Base-by-base conservation (phyloP, 768 basidiomycete species). In the Tricholoma sp. region DNA sequence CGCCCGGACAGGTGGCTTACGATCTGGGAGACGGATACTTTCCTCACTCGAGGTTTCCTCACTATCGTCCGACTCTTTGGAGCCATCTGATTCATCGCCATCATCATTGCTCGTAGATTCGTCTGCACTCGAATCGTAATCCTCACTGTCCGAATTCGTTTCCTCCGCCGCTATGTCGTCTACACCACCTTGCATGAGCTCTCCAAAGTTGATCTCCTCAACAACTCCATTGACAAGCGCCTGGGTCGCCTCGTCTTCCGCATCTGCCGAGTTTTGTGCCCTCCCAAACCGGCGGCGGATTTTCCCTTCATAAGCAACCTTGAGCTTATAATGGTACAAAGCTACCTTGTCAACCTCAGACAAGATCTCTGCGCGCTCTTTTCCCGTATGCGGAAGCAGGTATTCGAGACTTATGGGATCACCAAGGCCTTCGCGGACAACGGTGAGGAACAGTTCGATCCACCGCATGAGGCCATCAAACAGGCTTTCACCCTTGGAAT, bases 391-490 rank as follows among this genome's bases (percentile, higher is more conserved):
- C 11, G 97, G 97, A 5, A 98, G 80, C 31, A 98, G 72, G 65
- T 88, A 91, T 64, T 99, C 97, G 49, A 99, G 83, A 61, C 87
- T 89, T 66, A 97, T 73, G 3, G 78, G 73, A 12, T 75, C 72
- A 3, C 91, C 89, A 5, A 98, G 71, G 4, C 97, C 97, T 58
- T 95, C 94, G 10, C 97, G 89, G 48, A 94, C 83, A 53, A 90
- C 82, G 24, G 89, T 89, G 57, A 98, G 79, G 76, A 98, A 98
- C 34, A 91, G 82, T 71, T 98, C 95, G 69, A 97, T 89, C 97
- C 97, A 99, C 37, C 79, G 82, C 94, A 98, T 98, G 56, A 99
- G 84, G 64, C 80, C 84, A 65, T 94, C 89, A 69, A 99, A 99
- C 11, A 99, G 80, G 18, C 87, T 89, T 65, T 94, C 89, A 34